Evolutionary conservation across 305 asterid genomes (phyloP).

Genomic region (Solanum hybrid): DNA sequence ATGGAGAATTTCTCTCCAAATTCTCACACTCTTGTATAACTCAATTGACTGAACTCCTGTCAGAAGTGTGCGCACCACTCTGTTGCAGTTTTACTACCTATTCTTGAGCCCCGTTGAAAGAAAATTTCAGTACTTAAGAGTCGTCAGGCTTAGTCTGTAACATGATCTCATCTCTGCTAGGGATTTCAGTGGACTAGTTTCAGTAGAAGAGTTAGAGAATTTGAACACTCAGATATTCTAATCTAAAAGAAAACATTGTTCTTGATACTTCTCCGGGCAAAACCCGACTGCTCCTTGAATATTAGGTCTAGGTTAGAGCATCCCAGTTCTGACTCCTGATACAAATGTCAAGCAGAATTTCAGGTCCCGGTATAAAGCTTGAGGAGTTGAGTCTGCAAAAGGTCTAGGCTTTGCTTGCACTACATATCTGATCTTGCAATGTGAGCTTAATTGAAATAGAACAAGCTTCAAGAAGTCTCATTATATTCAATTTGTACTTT

Average conservation of each 20-base stretch:
- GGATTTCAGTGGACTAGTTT: not conserved
- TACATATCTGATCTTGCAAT: not conserved
- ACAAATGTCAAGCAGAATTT: not conserved
- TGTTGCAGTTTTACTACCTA: not conserved
- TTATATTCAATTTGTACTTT: not conserved
- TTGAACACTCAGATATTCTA: not conserved
- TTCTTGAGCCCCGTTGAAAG: not conserved
- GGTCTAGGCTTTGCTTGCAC: slow-evolving; percentile 1
- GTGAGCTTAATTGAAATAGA: not conserved
- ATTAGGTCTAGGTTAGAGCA: not conserved
- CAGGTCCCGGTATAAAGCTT: not conserved
- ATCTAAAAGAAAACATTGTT: not conserved
- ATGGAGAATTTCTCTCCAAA: slow-evolving; percentile 3
- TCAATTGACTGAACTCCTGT: not conserved
- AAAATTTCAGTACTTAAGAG: not conserved
- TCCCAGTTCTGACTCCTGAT: not conserved
- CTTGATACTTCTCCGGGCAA: not conserved
- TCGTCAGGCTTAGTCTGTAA: not conserved
- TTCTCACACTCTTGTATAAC: not conserved
- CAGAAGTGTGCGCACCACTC: not conserved
- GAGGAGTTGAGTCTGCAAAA: not conserved
- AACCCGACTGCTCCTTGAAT: not conserved
- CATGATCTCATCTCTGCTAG: not conserved
- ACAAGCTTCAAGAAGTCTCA: not conserved
- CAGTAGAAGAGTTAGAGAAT: not conserved